These are phyloP conservation scores for Dendrostoma leiphaemia DNA, from an alignment of 2,329 filamentous ascomycete genomes.

Conservation along the genomic window DNA sequence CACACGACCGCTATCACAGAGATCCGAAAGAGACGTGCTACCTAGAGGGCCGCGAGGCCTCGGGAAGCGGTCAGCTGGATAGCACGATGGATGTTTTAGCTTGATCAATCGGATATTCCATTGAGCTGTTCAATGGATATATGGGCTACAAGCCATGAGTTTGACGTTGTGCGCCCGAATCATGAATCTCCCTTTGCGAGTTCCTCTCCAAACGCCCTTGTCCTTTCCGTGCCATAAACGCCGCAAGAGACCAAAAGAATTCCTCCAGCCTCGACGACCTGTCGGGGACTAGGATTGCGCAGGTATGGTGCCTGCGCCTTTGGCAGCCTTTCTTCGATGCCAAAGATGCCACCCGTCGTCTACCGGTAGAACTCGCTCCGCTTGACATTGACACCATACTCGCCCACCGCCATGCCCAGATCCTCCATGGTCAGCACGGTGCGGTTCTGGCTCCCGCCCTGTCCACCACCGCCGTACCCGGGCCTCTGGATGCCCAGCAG, in stretches of 20 bases:
- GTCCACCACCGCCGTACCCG: conserved; percentile 83
- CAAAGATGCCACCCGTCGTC: background rate
- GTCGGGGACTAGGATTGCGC: too few relatives aligned
- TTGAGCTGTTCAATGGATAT: background rate
- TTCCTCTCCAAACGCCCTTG: background rate
- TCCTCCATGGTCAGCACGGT: conserved; percentile 99
- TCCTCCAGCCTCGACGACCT: background rate
- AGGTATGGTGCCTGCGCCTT: background rate
- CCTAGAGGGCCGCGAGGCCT: background rate
- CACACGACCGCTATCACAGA: too few relatives aligned
- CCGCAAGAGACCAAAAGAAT: background rate
- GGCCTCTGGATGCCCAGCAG: conserved; percentile 73
- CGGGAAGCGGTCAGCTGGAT: background rate
- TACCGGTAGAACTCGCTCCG: conserved; percentile 93
- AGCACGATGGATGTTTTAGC: background rate
- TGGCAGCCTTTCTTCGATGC: background rate
- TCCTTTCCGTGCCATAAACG: background rate
- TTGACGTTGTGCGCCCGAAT: background rate
- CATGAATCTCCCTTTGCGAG: background rate
- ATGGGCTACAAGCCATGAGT: background rate
- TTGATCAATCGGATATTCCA: background rate
- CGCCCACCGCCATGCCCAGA: conserved; percentile 93
- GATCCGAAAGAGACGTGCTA: too few relatives aligned
- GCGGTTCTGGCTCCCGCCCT: conserved; percentile 82
- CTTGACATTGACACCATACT: conserved; percentile 98